phyloP scores from a whole-genome alignment of 139 green algal species.

The Axilococcus clingmanii region DNA sequence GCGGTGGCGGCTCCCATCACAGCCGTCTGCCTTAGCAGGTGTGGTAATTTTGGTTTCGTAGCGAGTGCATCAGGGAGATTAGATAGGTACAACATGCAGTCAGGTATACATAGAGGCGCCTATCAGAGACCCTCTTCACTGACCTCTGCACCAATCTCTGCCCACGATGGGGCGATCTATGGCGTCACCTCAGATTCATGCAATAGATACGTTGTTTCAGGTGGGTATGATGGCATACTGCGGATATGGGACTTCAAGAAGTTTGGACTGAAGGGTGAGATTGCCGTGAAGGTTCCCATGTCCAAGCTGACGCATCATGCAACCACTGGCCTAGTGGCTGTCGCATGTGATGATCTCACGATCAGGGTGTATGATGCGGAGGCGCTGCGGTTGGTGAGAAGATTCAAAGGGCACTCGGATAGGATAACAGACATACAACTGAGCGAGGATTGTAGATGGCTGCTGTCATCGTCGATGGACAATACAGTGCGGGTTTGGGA shows the following conservation, averaged over 20 bases:
- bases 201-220: constrained; percentile 63
- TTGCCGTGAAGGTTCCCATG: constrained; percentile 16
- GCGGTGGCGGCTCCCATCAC: neutral
- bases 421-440: constrained; percentile 66
- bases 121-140: constrained; percentile 24
- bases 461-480: constrained; percentile 81
- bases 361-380: constrained; percentile 51
- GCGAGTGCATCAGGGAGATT: constrained; percentile 63
- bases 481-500: constrained; percentile 84
- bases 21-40: constrained; percentile 50
- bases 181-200: constrained; percentile 47
- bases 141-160: neutral
- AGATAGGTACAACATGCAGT: constrained; percentile 96
- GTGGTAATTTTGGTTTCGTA: constrained; percentile 95
- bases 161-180: constrained; percentile 45
- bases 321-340: constrained; percentile 36
- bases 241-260: constrained; percentile 74
- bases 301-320: constrained; percentile 33
- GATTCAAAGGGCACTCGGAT: constrained; percentile 75
- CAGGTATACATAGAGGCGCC: constrained; percentile 61
- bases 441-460: constrained; percentile 71
- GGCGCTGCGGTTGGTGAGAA: constrained; percentile 57
- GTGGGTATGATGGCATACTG: constrained; percentile 49
- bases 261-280: constrained; percentile 30
- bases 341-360: constrained; percentile 42